phyloP scores from a whole-genome alignment of 495 filamentous ascomycete genomes.

The Talaromyces adpressus region DNA sequence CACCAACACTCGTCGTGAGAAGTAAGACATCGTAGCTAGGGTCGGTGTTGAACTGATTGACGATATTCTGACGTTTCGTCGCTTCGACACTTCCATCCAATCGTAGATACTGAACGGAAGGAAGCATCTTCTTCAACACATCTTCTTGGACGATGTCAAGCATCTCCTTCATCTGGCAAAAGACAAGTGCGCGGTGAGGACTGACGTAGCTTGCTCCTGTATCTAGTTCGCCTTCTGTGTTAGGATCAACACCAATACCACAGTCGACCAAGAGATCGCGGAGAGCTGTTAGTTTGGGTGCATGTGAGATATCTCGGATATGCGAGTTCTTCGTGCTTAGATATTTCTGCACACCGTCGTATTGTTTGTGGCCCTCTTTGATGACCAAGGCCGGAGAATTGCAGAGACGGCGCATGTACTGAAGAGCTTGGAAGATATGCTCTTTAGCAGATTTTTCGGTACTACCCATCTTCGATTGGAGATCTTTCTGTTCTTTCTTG shows the following conservation, averaged over 20 bases:
- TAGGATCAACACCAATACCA: slow-evolving; percentile 69
- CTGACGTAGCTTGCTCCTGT: slow-evolving; percentile 76
- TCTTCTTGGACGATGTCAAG: slow-evolving; percentile 94
- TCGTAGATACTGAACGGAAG: slow-evolving; percentile 80
- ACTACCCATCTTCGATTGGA: slow-evolving; percentile 68
- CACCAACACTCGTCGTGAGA: slow-evolving; percentile 89
- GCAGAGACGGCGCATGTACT: slow-evolving; percentile 99
- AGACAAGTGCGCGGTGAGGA: slow-evolving; percentile 90
- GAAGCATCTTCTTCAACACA: slow-evolving; percentile 78
- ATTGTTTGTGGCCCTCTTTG: slow-evolving; percentile 87
- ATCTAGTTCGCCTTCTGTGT: slow-evolving; percentile 49
- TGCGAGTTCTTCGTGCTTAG: slow-evolving; percentile 61
- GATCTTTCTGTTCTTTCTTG: slow-evolving; percentile 80
- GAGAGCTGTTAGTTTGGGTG: slow-evolving; percentile 85
- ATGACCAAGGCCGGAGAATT: slow-evolving; percentile 95
- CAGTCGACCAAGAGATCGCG: slow-evolving; percentile 89
- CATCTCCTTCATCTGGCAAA: slow-evolving; percentile 99
- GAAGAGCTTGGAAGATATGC: slow-evolving; percentile 97
- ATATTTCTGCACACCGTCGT: slow-evolving; percentile 71
- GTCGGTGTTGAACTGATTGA: slow-evolving; percentile 97
- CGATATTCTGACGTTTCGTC: slow-evolving; percentile 85
- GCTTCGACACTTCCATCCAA: slow-evolving; percentile 90
- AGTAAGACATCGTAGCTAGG: slow-evolving; percentile 91
- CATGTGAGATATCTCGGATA: slow-evolving; percentile 78
- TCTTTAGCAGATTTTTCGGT: slow-evolving; percentile 87